phyloP scores from a whole-genome alignment of 169 alveolate genomes.

The Theileria equi region DNA sequence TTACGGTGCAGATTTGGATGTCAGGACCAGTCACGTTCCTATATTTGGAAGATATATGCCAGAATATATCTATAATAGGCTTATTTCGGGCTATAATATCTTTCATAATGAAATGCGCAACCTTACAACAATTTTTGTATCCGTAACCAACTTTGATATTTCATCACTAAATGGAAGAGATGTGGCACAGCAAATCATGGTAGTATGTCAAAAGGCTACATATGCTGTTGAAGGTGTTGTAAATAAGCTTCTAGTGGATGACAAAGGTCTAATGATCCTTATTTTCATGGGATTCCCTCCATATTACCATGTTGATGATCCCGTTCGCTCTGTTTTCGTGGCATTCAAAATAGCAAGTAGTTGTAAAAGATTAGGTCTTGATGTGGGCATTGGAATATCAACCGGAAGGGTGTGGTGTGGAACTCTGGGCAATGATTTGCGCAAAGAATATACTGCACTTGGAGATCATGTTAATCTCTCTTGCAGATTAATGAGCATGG shows the following conservation, averaged over 20 bases:
- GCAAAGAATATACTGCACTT: constrained; percentile 80
- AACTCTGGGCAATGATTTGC: constrained; percentile 74
- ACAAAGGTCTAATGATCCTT: constrained; percentile 76
- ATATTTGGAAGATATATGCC: constrained; percentile 75
- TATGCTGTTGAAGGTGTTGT: constrained; percentile 71
- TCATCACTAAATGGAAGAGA: constrained; percentile 66
- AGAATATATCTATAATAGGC: constrained; percentile 67
- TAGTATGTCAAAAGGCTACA: constrained; percentile 46
- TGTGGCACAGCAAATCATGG: constrained; percentile 55
- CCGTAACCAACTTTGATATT: constrained; percentile 72
- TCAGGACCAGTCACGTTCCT: too few relatives aligned
- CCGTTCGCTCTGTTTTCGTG: constrained; percentile 75
- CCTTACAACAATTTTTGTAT: constrained; percentile 72
- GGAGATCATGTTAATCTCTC: constrained; percentile 80
- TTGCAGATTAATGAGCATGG: constrained; percentile 66
- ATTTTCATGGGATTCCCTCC: constrained; percentile 84
- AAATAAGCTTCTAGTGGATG: constrained; percentile 78
- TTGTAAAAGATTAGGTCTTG: constrained; percentile 66
- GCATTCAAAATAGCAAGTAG: constrained; percentile 71
- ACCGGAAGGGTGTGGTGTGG: constrained; percentile 85
- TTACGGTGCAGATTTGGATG: too few relatives aligned
- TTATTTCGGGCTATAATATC: constrained; percentile 70
- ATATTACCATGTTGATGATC: constrained; percentile 78
- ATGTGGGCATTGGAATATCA: constrained; percentile 76
- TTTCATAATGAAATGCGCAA: constrained; percentile 79